Base-by-base conservation (phyloP, 352 stramenopile genomes). In the Pythium myriotylum region DNA sequence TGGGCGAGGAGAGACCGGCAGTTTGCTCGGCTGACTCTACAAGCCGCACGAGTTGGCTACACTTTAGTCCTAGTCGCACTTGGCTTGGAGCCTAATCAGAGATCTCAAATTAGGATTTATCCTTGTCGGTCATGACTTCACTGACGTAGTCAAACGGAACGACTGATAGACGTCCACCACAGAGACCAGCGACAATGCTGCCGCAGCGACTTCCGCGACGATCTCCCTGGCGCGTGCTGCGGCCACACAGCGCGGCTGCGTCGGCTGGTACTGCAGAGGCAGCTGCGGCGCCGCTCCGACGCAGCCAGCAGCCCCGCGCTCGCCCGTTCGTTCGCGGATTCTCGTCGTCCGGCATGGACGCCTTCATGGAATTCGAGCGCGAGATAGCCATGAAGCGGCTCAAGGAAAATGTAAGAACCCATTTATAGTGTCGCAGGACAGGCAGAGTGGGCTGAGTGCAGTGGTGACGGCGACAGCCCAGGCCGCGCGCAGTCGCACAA, bases 321-420 rank as follows among this genome's bases (percentile, higher is more conserved):
- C 45, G 45, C 12, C n/a, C 35, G 17, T 19, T 17, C 13, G 32
- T 22, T 10, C 51, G 64, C 5, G 32, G 52, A 14, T 73, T 81
- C 45, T 69, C 59, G n/a, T 69, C 63, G 4, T 65, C 54, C 33
- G 72, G 86, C 24, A 88, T 92, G 79, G 82, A 95, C 51, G 84
- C 81, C 7, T 95, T 95, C 72, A 79, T 93, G 68, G 84, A 92
- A 45, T 93, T 95, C 51, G 86, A 95, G 64, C 79, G 84, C 58
- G 81, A 92, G 52, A 86, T 92, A 72, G 81, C 83, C 39, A 67
- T 75, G 54, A 94, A 92, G 60, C 79, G 79, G 22, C 69, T 53
- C 17, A 52, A 67, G 22, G 29, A 51, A 22, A 64, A 65, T 54
- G 24, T 67, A 59, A 57, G 66, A 22, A 20, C 27, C 8, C n/a